Percentiles rank a stretch among this genome's conserved stretches.
Conservation (phyloP, 2,329 filamentous ascomycete species). For the Plectosphaerella plurivora region DNA sequence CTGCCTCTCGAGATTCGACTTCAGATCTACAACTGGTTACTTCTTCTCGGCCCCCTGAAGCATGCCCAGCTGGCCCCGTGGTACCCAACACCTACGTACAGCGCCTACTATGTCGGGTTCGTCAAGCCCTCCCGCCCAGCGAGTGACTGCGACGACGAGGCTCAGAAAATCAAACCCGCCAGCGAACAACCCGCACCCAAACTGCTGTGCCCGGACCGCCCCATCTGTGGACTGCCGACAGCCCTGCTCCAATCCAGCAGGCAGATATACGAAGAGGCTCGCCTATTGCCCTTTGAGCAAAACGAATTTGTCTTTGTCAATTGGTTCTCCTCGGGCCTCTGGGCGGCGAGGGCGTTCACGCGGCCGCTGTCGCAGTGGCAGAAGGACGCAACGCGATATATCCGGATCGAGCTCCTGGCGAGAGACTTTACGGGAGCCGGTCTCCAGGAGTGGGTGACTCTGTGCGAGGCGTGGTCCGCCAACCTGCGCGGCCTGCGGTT, state of each 20-base stretch:
- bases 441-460: constrained; percentile 26
- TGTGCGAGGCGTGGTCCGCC: constrained; percentile 28
- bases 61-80: constrained; percentile 32
- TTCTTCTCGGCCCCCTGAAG: constrained; percentile 30
- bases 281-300: constrained; percentile 30
- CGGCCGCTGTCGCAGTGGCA: constrained; percentile 35
- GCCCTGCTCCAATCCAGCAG: constrained; percentile 30
- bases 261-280: constrained; percentile 38
- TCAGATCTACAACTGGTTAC: constrained; percentile 39
- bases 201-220: constrained; percentile 28
- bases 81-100: constrained; percentile 29
- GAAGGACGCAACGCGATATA: constrained; percentile 30
- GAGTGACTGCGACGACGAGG: neutral
- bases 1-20: constrained; percentile 41
- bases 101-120: constrained; percentile 23
- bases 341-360: constrained; percentile 32
- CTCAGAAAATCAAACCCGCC: neutral
- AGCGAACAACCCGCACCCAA: neutral
- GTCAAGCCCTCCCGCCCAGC: constrained; percentile 1
- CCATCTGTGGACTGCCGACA: constrained; percentile 33
- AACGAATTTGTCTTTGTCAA: constrained; percentile 44
- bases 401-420: constrained; percentile 34
- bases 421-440: constrained; percentile 27
- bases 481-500: constrained; percentile 34
- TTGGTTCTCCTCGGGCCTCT: constrained; percentile 40